phyloP scores from a whole-genome alignment of 768 basidiomycete species.

The Boletus sensibilis region DNA sequence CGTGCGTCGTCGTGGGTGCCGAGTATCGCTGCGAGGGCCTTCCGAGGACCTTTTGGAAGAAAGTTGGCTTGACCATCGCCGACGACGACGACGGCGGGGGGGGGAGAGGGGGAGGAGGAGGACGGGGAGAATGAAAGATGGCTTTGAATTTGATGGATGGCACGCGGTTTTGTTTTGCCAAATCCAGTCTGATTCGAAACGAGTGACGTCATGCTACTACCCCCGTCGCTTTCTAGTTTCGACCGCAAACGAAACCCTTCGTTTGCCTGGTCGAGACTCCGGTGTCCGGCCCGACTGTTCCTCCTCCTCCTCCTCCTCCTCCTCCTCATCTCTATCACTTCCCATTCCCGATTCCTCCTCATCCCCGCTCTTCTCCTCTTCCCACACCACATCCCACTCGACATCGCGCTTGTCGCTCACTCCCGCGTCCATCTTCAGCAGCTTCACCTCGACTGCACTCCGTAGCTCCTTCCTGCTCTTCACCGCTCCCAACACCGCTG shows the following conservation, averaged over 20 bases:
- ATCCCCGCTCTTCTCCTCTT: slow-evolving; percentile 40
- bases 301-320: slow-evolving; percentile 44
- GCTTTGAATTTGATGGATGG: not conserved
- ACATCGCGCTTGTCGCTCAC: slow-evolving; percentile 42
- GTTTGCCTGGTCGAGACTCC: slow-evolving; percentile 38
- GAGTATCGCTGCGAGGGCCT: slow-evolving; percentile 63
- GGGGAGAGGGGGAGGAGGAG: not conserved
- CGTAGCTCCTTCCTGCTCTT: slow-evolving; percentile 67
- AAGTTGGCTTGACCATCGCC: slow-evolving; percentile 53
- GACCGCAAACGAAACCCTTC: slow-evolving; percentile 47
- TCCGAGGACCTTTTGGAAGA: slow-evolving; percentile 60
- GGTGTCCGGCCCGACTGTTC: slow-evolving; percentile 40
- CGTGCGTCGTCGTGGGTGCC: slow-evolving; percentile 20
- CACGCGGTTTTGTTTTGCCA: slow-evolving; percentile 24
- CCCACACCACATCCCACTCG: slow-evolving; percentile 40
- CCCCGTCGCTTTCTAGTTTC: slow-evolving; percentile 17
- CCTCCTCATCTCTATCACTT: slow-evolving; percentile 32
- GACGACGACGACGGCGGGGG: slow-evolving; percentile 5
- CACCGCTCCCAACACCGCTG: slow-evolving; percentile 46
- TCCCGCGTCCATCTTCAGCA: slow-evolving; percentile 53
- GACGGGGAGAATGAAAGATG: not conserved
- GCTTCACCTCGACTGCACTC: slow-evolving; percentile 45
- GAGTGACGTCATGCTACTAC: slow-evolving; percentile 19
- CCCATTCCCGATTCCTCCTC: slow-evolving; percentile 32
- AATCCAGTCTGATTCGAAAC: slow-evolving; percentile 22